phyloP scores from a whole-genome alignment of 1,139 yeast species.

The Yamadazyma buinensis region DNA sequence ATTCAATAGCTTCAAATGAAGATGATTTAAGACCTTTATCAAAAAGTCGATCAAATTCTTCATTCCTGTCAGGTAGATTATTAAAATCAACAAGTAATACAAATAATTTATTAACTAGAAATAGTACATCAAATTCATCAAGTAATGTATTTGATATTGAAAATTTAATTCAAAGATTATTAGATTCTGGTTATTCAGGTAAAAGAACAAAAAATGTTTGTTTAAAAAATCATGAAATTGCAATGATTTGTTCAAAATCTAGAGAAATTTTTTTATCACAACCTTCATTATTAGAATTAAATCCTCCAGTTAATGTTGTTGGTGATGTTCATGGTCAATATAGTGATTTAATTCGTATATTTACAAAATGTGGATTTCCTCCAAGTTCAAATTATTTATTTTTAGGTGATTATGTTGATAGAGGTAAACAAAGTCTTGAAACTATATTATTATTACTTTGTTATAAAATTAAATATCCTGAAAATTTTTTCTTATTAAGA shows the following conservation, averaged over 20 bases:
- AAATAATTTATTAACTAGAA: conserved; percentile 11
- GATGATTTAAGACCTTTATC: conserved; percentile 8
- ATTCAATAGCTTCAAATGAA: conserved; percentile 18
- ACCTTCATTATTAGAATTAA: conserved; percentile 81
- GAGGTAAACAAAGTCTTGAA: conserved; percentile 93
- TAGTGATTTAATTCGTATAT: conserved; percentile 83
- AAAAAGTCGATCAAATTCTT: conserved; percentile 14
- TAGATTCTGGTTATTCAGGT: conserved; percentile 95
- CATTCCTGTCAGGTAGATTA: conserved; percentile 13
- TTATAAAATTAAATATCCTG: conserved; percentile 94
- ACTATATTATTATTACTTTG: conserved; percentile 81
- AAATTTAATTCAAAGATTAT: conserved; percentile 79
- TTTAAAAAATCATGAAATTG: conserved; percentile 82
- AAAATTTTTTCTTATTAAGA: conserved; percentile 84
- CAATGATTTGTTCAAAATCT: conserved; percentile 78
- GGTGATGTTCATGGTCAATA: conserved; percentile 98
- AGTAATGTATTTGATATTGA: conserved; percentile 69
- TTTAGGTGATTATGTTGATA: conserved; percentile 93
- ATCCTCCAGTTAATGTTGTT: conserved; percentile 95
- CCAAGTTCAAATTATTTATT: conserved; percentile 90
- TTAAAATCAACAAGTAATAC: conserved; percentile 12
- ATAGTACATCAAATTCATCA: conserved; percentile 16
- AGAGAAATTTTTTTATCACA: conserved; percentile 85
- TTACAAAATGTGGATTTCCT: conserved; percentile 97
- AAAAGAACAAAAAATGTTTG: conserved; percentile 88